Base-by-base conservation (phyloP, 1,284 basidiomycete species). In the Ceratobasidium sp. region DNA sequence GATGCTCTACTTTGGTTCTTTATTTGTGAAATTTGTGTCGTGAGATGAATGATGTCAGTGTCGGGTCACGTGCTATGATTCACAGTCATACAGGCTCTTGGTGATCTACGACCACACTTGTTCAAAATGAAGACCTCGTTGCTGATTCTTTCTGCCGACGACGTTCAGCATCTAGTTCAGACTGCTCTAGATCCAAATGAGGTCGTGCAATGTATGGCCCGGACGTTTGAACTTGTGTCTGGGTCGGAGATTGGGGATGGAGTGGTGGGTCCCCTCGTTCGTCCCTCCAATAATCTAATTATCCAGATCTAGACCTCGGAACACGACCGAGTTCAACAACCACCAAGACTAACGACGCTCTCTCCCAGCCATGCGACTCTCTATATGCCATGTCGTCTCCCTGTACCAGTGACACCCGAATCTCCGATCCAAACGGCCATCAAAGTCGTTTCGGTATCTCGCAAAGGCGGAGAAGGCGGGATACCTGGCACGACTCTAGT, bases 401-500 rank as follows among this genome's bases (percentile, higher is more conserved):
- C 81, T 9, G 74, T 76, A 0, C 41, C 65, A 3, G 64, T 43
- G 18, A 55, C 50, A 46, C n/a, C 18, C 10, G 6, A n/a, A n/a
- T 67, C 48, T 2, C 36, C 52, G 2, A 73, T 81, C 18, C 83
- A 82, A 6, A 88, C 88, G 1, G 83, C 89, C 1, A 83, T 91
- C 74, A 94, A 95, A 80, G 85, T 92, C 36, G 92, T 92, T 1
- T 88, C 87, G 9, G 84, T 93, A 0, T 92, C 92, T 0, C 82
- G 79, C 0, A 60, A 67, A 0, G 76, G 75, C 5, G 73, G 80
- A 1, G 81, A 77, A 1, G 83, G 84, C 34, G 93, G 93, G 0
- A 78, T 96, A 6, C 92, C 93, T 1, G 93, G 85, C 0, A 89
- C 89, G 1, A 96, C 92, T 0, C 79, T 94, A 30, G 84, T 96